phyloP scores from a whole-genome alignment of 257 asterid genomes.

The Petrea volubilis region DNA sequence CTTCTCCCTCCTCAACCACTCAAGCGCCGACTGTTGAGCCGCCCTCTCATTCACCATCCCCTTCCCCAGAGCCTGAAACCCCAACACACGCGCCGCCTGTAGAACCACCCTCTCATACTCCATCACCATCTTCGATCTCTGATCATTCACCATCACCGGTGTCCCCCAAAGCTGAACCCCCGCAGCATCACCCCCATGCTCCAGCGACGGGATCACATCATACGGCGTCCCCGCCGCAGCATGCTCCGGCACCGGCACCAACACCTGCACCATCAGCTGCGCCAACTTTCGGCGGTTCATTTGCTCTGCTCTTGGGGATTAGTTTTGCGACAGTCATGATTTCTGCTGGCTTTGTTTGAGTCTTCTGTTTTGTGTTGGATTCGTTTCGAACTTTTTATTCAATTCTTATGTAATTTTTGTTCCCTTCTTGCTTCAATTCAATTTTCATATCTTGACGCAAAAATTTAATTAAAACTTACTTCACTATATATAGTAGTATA shows the following conservation, averaged over 20 bases:
- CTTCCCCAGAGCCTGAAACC: too few species aligned
- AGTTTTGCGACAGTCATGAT: constrained; percentile 3
- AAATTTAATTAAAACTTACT: not conserved
- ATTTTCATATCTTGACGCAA: not conserved
- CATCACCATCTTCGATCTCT: constrained; percentile 12
- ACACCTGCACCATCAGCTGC: constrained; percentile 35
- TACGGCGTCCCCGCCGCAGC: not conserved
- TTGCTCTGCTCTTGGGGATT: too few species aligned
- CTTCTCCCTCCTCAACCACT: not conserved
- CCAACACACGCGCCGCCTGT: not conserved
- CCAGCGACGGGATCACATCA: not conserved
- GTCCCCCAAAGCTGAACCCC: constrained; percentile 4
- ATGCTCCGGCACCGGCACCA: too few species aligned
- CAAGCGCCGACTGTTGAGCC: not conserved
- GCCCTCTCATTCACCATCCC: not conserved
- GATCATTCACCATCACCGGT: not conserved
- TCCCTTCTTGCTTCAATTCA: not conserved
- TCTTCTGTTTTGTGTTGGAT: not conserved
- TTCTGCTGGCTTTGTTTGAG: constrained; percentile 14
- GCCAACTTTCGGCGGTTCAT: too few species aligned
- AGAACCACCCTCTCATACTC: constrained; percentile 5
- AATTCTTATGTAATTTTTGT: not conserved
- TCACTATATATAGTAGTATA: too few species aligned
- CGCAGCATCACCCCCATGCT: constrained; percentile 2
- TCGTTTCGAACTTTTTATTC: not conserved